A percentile compares a stretch with the other conserved stretches of the same genome.
These are phyloP conservation scores for Scenedesmus sp. DNA, from an alignment of 163 green algal species.

Conservation along the genomic window DNA sequence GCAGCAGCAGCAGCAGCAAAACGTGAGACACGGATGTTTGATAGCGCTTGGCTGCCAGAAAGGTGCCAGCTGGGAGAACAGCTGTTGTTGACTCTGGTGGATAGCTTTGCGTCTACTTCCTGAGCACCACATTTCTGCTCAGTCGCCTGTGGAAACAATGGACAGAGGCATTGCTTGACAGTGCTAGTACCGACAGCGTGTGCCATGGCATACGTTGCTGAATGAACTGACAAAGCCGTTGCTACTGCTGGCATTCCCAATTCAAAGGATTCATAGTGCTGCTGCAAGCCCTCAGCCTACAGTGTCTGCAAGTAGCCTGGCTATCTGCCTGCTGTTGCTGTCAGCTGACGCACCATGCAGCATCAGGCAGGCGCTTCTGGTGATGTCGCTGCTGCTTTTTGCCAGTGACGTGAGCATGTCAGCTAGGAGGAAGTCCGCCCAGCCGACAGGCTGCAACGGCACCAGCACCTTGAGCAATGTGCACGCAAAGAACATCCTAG, in stretches of 20 bases:
- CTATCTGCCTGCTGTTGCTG: background rate
- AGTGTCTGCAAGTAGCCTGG: background rate
- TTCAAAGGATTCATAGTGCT: background rate
- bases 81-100: too few relatives aligned
- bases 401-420: slow-evolving; percentile 91
- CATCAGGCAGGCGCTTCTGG: slow-evolving; percentile 74
- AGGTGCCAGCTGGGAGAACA: too few relatives aligned
- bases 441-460: slow-evolving; percentile 82
- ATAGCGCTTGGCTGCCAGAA: too few relatives aligned
- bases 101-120: too few relatives aligned
- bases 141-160: background rate
- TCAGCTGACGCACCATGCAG: slow-evolving; percentile 25
- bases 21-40: too few relatives aligned
- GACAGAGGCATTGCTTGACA: too few relatives aligned
- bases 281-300: background rate
- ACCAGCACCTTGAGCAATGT: slow-evolving; percentile 81
- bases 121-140: background rate
- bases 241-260: background rate
- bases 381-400: slow-evolving; percentile 83
- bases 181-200: too few relatives aligned
- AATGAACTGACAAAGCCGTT: background rate
- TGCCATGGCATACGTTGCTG: background rate
- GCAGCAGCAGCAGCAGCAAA: background rate
- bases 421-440: slow-evolving; percentile 92
- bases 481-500: slow-evolving; percentile 77